A percentile compares a stretch with the other conserved stretches of the same genome.
phyloP scores from a whole-genome alignment of 176 grass and related monocot genomes.

The Lolium rigidum region DNA sequence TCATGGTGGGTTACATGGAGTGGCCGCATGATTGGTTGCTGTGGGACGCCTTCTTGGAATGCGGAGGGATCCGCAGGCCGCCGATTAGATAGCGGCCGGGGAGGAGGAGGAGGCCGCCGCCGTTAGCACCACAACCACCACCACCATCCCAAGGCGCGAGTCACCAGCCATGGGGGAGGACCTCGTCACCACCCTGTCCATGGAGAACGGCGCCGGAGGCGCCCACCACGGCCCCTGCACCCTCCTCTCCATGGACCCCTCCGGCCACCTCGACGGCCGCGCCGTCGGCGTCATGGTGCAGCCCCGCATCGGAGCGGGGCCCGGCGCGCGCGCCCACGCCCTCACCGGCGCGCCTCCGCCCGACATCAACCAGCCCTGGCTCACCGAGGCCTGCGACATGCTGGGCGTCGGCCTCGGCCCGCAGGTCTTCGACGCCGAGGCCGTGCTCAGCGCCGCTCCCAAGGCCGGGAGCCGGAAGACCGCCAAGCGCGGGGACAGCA shows the following conservation, averaged over 20 bases:
- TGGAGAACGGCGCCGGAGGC: slow-evolving; percentile 72
- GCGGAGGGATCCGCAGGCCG: slow-evolving; percentile 85
- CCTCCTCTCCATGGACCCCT: slow-evolving; percentile 95
- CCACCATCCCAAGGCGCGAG: slow-evolving; percentile 33
- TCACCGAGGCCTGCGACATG: slow-evolving; percentile 73
- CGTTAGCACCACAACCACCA: slow-evolving; percentile 33
- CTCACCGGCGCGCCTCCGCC: slow-evolving; percentile 66
- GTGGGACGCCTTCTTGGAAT: slow-evolving; percentile 98
- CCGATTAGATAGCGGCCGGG: slow-evolving; percentile 80
- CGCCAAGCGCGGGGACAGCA: slow-evolving; percentile 90
- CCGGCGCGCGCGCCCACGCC: slow-evolving; percentile 37
- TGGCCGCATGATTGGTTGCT: slow-evolving; percentile 73
- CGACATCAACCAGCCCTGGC: slow-evolving; percentile 97
- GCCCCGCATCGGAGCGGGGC: slow-evolving; percentile 42
- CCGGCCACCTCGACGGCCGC: slow-evolving; percentile 66
- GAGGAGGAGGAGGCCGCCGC: slow-evolving; percentile 45
- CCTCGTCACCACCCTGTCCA: slow-evolving; percentile 90
- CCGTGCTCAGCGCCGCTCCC: slow-evolving; percentile 53
- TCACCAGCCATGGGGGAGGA: slow-evolving; percentile 80
- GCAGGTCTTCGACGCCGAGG: slow-evolving; percentile 65
- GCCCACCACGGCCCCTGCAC: slow-evolving; percentile 80
- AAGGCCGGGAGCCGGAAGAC: slow-evolving; percentile 72
- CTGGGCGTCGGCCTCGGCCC: slow-evolving; percentile 73
- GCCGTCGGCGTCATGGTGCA: slow-evolving; percentile 72
- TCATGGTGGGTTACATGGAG: slow-evolving; percentile 89